phyloP scores from a whole-genome alignment of 768 basidiomycete species.

The Suillus occidentalis region DNA sequence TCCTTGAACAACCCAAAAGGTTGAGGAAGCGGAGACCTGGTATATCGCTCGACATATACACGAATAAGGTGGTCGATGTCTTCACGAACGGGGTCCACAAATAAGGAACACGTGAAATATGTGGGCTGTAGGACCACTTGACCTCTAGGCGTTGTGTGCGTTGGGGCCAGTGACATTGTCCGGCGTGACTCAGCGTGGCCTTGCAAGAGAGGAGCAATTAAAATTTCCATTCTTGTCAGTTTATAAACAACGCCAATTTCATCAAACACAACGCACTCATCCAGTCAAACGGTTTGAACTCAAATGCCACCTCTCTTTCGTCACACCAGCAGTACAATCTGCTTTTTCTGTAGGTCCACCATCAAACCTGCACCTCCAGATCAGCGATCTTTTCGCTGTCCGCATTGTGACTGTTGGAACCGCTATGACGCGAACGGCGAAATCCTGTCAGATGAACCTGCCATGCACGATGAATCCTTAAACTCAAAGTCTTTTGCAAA shows the following conservation, averaged over 20 bases:
- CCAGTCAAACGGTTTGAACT: not conserved
- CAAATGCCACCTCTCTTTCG: constrained; percentile 46
- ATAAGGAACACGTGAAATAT: constrained; percentile 79
- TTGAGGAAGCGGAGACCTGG: constrained; percentile 28
- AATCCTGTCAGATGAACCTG: constrained; percentile 82
- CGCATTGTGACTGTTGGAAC: constrained; percentile 73
- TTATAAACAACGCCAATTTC: constrained; percentile 14
- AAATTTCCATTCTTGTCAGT: constrained; percentile 24
- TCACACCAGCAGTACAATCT: constrained; percentile 49
- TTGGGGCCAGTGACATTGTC: constrained; percentile 43
- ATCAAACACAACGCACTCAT: not conserved
- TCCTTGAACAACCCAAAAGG: constrained; percentile 74
- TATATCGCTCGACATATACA: constrained; percentile 53
- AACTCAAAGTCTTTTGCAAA: constrained; percentile 70
- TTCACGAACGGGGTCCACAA: constrained; percentile 60
- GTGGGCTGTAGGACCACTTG: constrained; percentile 66
- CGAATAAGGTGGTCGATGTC: constrained; percentile 59
- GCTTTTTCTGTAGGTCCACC: constrained; percentile 70
- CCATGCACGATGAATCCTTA: constrained; percentile 79
- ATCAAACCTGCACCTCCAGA: constrained; percentile 44
- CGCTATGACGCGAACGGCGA: constrained; percentile 69
- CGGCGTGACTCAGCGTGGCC: too few relatives aligned
- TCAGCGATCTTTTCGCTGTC: constrained; percentile 61
- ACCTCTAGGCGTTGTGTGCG: constrained; percentile 59
- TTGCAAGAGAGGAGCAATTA: not conserved